Base-by-base conservation (phyloP, 2,329 filamentous ascomycete genomes). In the Fusarium annulatum region DNA sequence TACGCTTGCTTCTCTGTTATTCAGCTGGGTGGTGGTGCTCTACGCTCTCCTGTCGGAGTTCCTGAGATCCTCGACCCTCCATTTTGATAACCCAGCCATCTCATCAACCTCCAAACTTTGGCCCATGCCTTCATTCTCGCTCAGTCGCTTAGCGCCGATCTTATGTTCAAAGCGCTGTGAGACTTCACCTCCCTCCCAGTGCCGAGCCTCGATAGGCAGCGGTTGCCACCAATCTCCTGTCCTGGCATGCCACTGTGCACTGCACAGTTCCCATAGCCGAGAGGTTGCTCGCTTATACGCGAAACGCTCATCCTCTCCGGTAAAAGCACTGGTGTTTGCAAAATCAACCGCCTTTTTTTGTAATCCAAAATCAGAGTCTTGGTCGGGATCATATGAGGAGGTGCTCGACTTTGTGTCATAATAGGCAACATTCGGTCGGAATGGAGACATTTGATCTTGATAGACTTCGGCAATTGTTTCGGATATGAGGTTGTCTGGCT, bases 251-350 rank as follows among this genome's bases (percentile, higher is more conserved):
- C 93, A 96, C 69, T 88, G 85, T 42, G 85, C 86, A 23, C 92
- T 90, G 80, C 93, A 96, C 79, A 96, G 90, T 82, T 96, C 93
- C 93, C 93, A 96, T 7, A 96, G 83, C n/a, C 94, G 85, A 73
- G 91, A 94, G 48, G 90, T 86, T 4, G 93, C 94, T 30, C 94
- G 87, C 81, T 94, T 94, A 76, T 94, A 95, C 0, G 93, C 93
- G 79, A 96, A 96, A 18, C 90, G 86, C 80, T 96, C 93, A 80
- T 96, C 94, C 79, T 95, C 92, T 18, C 94, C 94, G 0, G 92
- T 95, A 77, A 96, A 93, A 0, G 88, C 90, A 16, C 86, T 84
- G 1, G 91, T 88, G 71, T 91, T 90, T 56, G 86, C 88, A 78
- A 96, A 96, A 78, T 96, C 88, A n/a, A 88, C 81, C 14, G 45